These are phyloP conservation scores for Coniophora puteana DNA, from an alignment of 1,284 basidiomycete genomes.

Conservation along the genomic window DNA sequence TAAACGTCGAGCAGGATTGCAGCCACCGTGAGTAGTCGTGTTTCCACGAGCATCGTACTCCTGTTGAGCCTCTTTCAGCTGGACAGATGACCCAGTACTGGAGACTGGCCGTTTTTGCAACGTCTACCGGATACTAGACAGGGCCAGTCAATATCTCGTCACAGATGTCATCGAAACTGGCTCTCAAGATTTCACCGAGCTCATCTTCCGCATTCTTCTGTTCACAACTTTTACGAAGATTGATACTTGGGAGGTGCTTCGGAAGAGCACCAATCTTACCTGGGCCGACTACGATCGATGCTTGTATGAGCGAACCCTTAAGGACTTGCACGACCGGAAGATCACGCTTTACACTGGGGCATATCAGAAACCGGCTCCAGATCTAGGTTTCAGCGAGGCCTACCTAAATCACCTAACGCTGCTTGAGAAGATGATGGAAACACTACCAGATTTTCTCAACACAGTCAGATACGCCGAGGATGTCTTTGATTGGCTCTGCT, in stretches of 20 bases:
- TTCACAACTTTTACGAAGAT: slow-evolving; percentile 60
- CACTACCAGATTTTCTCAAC: slow-evolving; percentile 39
- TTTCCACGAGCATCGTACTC: too few relatives aligned
- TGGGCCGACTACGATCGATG: slow-evolving; percentile 46
- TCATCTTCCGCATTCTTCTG: slow-evolving; percentile 57
- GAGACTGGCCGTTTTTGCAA: slow-evolving; percentile 54
- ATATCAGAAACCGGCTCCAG: slow-evolving; percentile 60
- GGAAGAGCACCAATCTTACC: slow-evolving; percentile 43
- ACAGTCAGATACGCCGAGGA: slow-evolving; percentile 46
- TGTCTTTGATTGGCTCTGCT: slow-evolving; percentile 49
- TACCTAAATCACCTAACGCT: slow-evolving; percentile 53
- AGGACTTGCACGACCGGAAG: slow-evolving; percentile 31
- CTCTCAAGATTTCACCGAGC: slow-evolving; percentile 45
- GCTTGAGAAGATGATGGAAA: slow-evolving; percentile 51
- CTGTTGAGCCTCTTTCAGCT: slow-evolving; percentile 32
- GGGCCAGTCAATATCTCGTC: slow-evolving; percentile 56
- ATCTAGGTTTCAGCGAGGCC: slow-evolving; percentile 38
- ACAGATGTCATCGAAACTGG: slow-evolving; percentile 60
- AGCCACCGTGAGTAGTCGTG: slow-evolving; percentile 42
- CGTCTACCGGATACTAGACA: slow-evolving; percentile 58
- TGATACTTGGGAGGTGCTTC: slow-evolving; percentile 57
- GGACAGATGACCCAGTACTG: slow-evolving; percentile 54
- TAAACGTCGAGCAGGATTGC: slow-evolving; percentile 41
- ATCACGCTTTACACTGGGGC: slow-evolving; percentile 55
- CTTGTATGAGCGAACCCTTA: slow-evolving; percentile 45